Conservation (phyloP, 305 asterid genomes). For the Ajuga reptans region DNA sequence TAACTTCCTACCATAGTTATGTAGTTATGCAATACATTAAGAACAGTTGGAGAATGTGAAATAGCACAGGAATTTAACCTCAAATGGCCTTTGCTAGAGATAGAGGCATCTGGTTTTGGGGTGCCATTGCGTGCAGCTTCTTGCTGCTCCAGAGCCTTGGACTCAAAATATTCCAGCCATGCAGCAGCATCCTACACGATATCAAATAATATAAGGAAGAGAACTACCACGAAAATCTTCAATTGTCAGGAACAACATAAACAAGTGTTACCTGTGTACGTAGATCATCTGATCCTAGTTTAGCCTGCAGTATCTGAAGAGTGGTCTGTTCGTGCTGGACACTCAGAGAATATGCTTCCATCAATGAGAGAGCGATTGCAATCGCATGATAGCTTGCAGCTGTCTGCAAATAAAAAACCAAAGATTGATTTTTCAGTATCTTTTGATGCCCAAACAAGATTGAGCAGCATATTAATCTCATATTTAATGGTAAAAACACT, state of each 20-base stretch:
- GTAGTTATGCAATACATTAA: not conserved
- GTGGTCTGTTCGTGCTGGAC: conserved; percentile 93
- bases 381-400: conserved; percentile 93
- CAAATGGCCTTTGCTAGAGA: conserved; percentile 90
- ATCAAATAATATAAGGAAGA: conserved; percentile 25
- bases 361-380: conserved; percentile 82
- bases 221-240: conserved; percentile 17
- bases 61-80: conserved; percentile 33
- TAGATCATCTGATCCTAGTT: conserved; percentile 79
- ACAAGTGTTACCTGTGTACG: conserved; percentile 63
- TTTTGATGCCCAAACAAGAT: too few relatives aligned
- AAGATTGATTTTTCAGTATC: not conserved
- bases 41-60: not conserved
- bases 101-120: conserved; percentile 91
- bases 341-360: conserved; percentile 86
- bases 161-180: conserved; percentile 93
- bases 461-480: too few relatives aligned
- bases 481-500: not conserved
- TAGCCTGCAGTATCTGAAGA: conserved; percentile 75
- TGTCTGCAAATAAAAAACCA: conserved; percentile 39
- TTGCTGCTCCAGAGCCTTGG: conserved; percentile 93
- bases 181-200: conserved; percentile 81
- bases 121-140: conserved; percentile 93
- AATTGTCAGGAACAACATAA: conserved; percentile 11
- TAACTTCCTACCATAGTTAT: not conserved